Evolutionary conservation across 75 land plant genomes (phyloP).

Genomic region (Chamaecyparis obtusa): DNA sequence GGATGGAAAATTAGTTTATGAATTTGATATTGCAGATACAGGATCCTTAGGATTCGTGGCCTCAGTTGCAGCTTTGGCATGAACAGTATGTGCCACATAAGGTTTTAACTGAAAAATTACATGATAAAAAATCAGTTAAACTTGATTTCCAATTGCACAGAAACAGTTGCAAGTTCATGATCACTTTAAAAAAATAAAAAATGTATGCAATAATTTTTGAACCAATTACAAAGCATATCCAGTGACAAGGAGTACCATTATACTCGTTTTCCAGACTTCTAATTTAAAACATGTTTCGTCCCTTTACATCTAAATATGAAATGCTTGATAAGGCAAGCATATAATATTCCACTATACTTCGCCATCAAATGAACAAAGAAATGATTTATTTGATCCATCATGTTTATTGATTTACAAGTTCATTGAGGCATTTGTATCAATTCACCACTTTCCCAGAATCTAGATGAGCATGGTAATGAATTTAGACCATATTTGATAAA

Average conservation of each 20-base stretch:
- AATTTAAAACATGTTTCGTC: background rate
- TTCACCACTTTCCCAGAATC: background rate
- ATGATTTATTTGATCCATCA: background rate
- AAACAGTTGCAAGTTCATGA: background rate
- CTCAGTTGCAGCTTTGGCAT: background rate
- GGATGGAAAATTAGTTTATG: background rate
- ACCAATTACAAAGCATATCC: background rate
- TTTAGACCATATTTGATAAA: background rate
- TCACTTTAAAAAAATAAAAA: background rate
- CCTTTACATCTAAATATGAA: background rate
- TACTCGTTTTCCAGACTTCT: background rate
- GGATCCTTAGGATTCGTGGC: background rate
- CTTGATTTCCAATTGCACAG: background rate
- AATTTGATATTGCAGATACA: background rate
- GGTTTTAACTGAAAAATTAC: slow-evolving; percentile 10
- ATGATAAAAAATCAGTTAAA: background rate
- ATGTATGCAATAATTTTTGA: background rate
- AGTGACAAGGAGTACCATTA: background rate
- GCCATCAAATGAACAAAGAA: background rate
- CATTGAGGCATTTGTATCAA: background rate
- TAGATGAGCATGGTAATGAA: background rate
- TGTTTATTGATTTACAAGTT: background rate
- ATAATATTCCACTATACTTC: background rate
- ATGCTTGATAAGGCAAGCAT: no score
- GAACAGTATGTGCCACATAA: slow-evolving; percentile 8